These are phyloP conservation scores for Podospora bellae-mahoneyi DNA, from an alignment of 495 filamentous ascomycete species.

Conservation along the genomic window DNA sequence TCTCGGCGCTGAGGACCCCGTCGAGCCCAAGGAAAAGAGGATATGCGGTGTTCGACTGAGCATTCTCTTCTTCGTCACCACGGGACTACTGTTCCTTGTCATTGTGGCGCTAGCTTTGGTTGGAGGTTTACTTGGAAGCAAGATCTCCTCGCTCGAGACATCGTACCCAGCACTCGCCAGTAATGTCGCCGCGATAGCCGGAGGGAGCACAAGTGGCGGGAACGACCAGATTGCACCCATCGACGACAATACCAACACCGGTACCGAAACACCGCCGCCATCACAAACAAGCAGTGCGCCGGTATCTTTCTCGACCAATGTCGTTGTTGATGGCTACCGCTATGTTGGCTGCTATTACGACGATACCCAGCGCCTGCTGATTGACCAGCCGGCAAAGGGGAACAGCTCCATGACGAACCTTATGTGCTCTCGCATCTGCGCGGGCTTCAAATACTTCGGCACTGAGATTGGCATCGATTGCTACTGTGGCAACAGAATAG, in stretches of 20 bases:
- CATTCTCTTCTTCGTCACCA: constrained; percentile 4
- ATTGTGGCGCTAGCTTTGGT: not conserved
- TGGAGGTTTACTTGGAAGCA: not conserved
- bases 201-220: not conserved
- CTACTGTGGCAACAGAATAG: not conserved
- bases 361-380: not conserved
- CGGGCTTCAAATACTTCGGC: not conserved
- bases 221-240: not conserved
- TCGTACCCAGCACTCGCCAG: not conserved
- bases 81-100: not conserved
- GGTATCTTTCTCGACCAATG: not conserved
- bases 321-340: not conserved
- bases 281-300: not conserved
- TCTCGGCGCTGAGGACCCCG: not conserved
- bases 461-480: not conserved
- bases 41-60: constrained; percentile 4
- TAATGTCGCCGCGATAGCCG: not conserved
- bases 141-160: not conserved
- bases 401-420: not conserved
- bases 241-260: not conserved
- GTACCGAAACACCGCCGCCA: not conserved
- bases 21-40: not conserved
- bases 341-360: not conserved
- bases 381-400: not conserved
- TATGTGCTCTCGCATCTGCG: not conserved